These are phyloP conservation scores for Fraxinus sp. DNA, from an alignment of 305 asterid species.

Conservation along the genomic window DNA sequence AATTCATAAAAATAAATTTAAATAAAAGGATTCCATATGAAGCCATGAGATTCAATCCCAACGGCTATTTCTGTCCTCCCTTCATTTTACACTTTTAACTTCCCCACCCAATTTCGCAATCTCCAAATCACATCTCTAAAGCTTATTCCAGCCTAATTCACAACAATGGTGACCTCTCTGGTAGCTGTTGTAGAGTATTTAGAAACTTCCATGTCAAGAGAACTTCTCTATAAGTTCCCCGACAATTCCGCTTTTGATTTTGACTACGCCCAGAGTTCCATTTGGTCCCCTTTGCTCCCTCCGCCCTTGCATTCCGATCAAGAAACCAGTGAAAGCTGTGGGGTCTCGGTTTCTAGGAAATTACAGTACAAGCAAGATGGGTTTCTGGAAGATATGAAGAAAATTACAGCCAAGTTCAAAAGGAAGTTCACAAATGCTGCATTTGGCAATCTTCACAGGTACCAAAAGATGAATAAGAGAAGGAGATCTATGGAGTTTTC, in stretches of 20 bases:
- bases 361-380: constrained; percentile 38
- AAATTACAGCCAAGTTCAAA: constrained; percentile 45
- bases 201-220: constrained; percentile 66
- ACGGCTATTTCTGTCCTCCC: not conserved
- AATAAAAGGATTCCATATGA: too few relatives aligned
- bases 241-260: constrained; percentile 82
- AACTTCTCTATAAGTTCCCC: constrained; percentile 75
- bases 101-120: constrained; percentile 30
- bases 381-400: constrained; percentile 42
- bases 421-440: constrained; percentile 49
- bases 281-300: constrained; percentile 83
- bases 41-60: not conserved
- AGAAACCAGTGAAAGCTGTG: constrained; percentile 1
- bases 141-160: not conserved
- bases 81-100: constrained; percentile 4
- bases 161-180: constrained; percentile 19
- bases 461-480: constrained; percentile 40
- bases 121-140: not conserved
- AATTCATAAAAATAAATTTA: too few relatives aligned
- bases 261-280: constrained; percentile 77
- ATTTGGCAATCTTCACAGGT: constrained; percentile 35
- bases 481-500: constrained; percentile 45
- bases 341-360: constrained; percentile 33
- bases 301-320: constrained; percentile 27
- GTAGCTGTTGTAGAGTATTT: constrained; percentile 74